Conservation (phyloP, 2,329 filamentous ascomycete genomes). For the Colletotrichum truncatum region DNA sequence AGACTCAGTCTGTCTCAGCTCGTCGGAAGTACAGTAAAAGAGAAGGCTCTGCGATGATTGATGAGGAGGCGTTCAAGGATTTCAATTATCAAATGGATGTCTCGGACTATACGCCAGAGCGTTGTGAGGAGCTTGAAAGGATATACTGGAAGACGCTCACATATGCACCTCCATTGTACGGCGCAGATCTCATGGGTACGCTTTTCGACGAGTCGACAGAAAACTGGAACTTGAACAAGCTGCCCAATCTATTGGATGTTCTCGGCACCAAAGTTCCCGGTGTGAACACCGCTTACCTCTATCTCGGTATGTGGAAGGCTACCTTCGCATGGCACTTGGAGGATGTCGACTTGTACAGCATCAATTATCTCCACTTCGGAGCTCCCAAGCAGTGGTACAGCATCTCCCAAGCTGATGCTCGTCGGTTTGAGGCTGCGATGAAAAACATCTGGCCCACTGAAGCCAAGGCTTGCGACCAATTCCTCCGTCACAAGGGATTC, state of each 20-base stretch:
- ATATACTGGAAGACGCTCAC: constrained; percentile 98
- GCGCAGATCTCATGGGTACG: constrained; percentile 94
- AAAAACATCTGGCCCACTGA: constrained; percentile 94
- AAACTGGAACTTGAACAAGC: constrained; percentile 92
- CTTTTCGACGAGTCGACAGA: constrained; percentile 88
- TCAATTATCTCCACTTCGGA: constrained; percentile 99
- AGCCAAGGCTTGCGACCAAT: constrained; percentile 94
- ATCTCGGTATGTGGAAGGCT: constrained; percentile 99
- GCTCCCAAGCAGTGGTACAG: constrained; percentile 99
- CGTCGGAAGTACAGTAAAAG: constrained; percentile 86
- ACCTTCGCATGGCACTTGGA: constrained; percentile 99
- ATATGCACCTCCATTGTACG: constrained; percentile 93
- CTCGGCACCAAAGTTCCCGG: constrained; percentile 95
- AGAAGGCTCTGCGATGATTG: constrained; percentile 80
- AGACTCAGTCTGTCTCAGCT: constrained; percentile 82
- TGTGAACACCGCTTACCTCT: constrained; percentile 97
- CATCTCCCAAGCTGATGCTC: constrained; percentile 94
- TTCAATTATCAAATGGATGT: constrained; percentile 92
- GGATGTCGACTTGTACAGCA: constrained; percentile 98
- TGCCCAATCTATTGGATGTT: constrained; percentile 93
- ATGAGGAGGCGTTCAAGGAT: constrained; percentile 88
- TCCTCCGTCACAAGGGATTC: constrained; percentile 96
- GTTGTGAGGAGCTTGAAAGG: constrained; percentile 93
- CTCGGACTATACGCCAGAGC: constrained; percentile 88
- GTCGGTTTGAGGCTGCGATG: constrained; percentile 94